Conservation (phyloP, 208 protist species). For the Acanthamoeba sp. region DNA sequence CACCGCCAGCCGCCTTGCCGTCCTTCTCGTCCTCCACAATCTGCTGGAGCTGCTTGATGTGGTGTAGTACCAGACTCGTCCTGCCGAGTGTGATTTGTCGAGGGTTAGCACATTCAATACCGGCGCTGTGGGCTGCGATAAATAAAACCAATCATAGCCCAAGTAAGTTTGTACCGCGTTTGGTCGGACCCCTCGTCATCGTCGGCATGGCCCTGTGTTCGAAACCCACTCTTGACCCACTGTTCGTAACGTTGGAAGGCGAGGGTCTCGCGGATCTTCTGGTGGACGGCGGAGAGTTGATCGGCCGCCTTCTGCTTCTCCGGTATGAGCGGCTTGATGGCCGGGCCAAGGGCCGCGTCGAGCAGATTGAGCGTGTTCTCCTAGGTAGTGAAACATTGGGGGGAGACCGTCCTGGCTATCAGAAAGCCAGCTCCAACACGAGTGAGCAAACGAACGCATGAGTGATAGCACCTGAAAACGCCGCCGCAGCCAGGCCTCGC, state of each 20-base stretch:
- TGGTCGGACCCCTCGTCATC: background rate
- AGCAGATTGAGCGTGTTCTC: slow-evolving; percentile 67
- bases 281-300: slow-evolving; percentile 49
- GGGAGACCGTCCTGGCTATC: background rate
- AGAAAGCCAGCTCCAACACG: background rate
- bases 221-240: slow-evolving; percentile 47
- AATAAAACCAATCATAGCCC: too few species aligned
- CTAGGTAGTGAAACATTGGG: background rate
- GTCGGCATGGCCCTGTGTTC: background rate
- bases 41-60: slow-evolving; percentile 74
- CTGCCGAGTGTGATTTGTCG: background rate
- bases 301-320: slow-evolving; percentile 44
- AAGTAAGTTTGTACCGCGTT: slow-evolving; percentile 28
- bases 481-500: slow-evolving; percentile 64
- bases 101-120: too few species aligned
- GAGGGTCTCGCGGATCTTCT: slow-evolving; percentile 44
- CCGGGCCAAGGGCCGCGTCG: slow-evolving; percentile 6
- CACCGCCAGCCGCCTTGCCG: background rate
- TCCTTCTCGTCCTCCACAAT: slow-evolving; percentile 38
- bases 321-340: background rate
- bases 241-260: slow-evolving; percentile 62
- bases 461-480: slow-evolving; percentile 9
- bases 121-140: too few species aligned
- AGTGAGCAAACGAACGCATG: background rate
- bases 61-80: slow-evolving; percentile 22